These are phyloP conservation scores for Yamadazyma membranifaciens DNA, from an alignment of 1,139 yeast species.

Conservation along the genomic window DNA sequence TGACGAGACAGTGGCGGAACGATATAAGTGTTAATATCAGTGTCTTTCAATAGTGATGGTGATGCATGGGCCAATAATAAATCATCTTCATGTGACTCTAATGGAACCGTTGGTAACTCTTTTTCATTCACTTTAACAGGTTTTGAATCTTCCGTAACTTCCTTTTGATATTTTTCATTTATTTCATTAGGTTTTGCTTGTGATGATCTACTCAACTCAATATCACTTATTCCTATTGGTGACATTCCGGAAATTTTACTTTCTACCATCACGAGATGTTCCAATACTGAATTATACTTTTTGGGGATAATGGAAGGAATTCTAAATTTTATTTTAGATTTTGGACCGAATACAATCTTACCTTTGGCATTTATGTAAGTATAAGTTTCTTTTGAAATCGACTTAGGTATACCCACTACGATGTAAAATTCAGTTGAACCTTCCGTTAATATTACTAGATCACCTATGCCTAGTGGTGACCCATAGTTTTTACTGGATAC, in stretches of 20 bases:
- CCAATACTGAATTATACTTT: conserved; percentile 18
- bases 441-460: conserved; percentile 33
- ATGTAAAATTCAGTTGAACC: conserved; percentile 33
- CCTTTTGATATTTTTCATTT: neutral
- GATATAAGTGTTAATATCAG: conserved; percentile 36
- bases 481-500: conserved; percentile 25
- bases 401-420: conserved; percentile 31
- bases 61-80: conserved; percentile 40
- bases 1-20: conserved; percentile 38
- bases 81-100: conserved; percentile 20
- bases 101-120: too few species aligned
- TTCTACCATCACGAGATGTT: conserved; percentile 31
- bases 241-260: conserved; percentile 31
- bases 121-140: too few species aligned
- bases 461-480: conserved; percentile 34
- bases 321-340: conserved; percentile 46
- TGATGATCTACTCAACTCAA: conserved; percentile 25
- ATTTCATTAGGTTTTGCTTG: conserved; percentile 11
- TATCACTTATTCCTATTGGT: conserved; percentile 42
- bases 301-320: conserved; percentile 54
- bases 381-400: conserved; percentile 32
- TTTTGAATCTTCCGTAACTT: conserved; percentile 21
- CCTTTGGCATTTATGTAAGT: conserved; percentile 60
- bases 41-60: conserved; percentile 34
- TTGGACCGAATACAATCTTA: conserved; percentile 48